Evolutionary conservation across 1,284 basidiomycete species (phyloP).

Genomic region (Cystobasidium sp.): DNA sequence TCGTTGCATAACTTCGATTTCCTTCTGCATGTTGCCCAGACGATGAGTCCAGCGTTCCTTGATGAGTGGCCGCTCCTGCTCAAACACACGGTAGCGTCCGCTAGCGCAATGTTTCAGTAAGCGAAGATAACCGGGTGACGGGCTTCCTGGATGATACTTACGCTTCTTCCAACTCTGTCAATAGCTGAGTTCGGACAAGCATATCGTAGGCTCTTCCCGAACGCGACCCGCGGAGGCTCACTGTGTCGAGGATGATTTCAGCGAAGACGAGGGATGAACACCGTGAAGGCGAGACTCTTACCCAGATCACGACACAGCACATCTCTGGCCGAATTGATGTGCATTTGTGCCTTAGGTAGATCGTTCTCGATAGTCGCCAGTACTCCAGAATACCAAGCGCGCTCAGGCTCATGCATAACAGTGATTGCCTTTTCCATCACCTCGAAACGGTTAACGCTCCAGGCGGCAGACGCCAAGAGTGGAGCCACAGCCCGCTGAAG

Average conservation of each 20-base stretch:
- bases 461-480: constrained; percentile 28
- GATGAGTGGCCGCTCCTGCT: constrained; percentile 13
- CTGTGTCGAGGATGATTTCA: neutral
- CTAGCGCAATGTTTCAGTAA: neutral
- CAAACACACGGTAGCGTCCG: constrained; percentile 4
- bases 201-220: constrained; percentile 35
- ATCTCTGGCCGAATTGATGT: constrained; percentile 32
- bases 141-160: neutral
- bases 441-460: constrained; percentile 26
- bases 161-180: constrained; percentile 44
- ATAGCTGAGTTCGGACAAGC: constrained; percentile 35
- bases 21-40: constrained; percentile 20
- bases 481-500: constrained; percentile 12
- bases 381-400: constrained; percentile 29
- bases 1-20: constrained; percentile 28
- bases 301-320: constrained; percentile 32
- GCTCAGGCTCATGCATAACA: constrained; percentile 24
- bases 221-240: constrained; percentile 21
- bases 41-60: constrained; percentile 18
- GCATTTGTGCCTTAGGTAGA: constrained; percentile 4
- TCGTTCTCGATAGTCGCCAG: constrained; percentile 17
- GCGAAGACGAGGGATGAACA: neutral
- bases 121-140: neutral
- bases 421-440: constrained; percentile 22
- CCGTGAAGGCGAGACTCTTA: neutral